These are phyloP conservation scores for Pseudocercospora cruenta DNA, from an alignment of 2,329 filamentous ascomycete genomes.

Conservation along the genomic window DNA sequence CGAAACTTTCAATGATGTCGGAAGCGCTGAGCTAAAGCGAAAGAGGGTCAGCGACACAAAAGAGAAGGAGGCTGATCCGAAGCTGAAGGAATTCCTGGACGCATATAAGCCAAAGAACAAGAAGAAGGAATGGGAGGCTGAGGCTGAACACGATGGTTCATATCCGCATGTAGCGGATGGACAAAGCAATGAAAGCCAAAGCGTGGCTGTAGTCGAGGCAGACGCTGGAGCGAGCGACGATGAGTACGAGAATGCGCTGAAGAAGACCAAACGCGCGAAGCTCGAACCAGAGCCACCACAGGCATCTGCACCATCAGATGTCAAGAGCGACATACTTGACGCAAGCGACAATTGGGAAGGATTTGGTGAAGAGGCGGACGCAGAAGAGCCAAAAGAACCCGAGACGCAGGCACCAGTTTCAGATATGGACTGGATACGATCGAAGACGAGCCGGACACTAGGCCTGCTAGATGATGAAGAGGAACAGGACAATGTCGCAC, in stretches of 20 bases:
- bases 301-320: not conserved
- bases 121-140: constrained; percentile 58
- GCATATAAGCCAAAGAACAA: constrained; percentile 70
- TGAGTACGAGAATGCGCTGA: constrained; percentile 68
- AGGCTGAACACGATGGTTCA: constrained; percentile 40
- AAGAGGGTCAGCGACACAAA: constrained; percentile 62
- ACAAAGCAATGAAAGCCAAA: not conserved
- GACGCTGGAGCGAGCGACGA: constrained; percentile 63
- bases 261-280: constrained; percentile 45
- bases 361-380: not conserved
- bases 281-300: constrained; percentile 5
- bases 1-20: constrained; percentile 1
- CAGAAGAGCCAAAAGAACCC: not conserved
- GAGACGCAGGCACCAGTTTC: constrained; percentile 53
- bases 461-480: constrained; percentile 77
- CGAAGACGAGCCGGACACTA: constrained; percentile 81
- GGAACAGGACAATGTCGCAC: constrained; percentile 19
- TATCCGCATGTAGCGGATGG: not conserved
- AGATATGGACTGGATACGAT: constrained; percentile 90
- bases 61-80: constrained; percentile 63
- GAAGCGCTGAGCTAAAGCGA: constrained; percentile 61
- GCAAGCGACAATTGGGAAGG: constrained; percentile 26
- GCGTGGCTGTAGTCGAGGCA: constrained; percentile 29
- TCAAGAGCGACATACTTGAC: not conserved
- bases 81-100: constrained; percentile 82